A percentile compares a stretch with the other conserved stretches of the same genome.
These are phyloP conservation scores for Conidiobolus incongruus DNA, from an alignment of 371 early-diverging fungal genomes.

Conservation along the genomic window DNA sequence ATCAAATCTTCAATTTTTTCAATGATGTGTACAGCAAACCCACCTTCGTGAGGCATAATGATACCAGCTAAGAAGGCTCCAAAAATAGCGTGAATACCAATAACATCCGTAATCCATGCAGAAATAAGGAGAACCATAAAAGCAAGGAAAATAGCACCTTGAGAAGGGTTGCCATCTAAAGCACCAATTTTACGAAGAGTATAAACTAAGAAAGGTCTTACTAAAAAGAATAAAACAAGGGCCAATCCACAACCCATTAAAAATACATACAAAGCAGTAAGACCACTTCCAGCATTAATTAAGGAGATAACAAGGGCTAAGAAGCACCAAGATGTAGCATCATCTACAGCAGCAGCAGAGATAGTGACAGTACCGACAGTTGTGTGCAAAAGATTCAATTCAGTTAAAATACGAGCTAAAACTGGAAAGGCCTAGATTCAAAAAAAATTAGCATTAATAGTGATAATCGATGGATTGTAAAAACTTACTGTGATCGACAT, in stretches of 20 bases:
- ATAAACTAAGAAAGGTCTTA: conserved; percentile 24
- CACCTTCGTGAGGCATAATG: conserved; percentile 67
- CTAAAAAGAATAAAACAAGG: conserved; percentile 24
- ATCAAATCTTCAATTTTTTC: conserved; percentile 84
- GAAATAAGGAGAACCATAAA: conserved; percentile 31
- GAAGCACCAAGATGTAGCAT: conserved; percentile 65
- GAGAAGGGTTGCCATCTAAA: conserved; percentile 29
- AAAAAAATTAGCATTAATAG: neutral
- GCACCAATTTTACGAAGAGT: conserved; percentile 20
- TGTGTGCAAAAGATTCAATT: conserved; percentile 55
- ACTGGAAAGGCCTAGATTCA: conserved; percentile 56
- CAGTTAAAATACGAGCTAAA: conserved; percentile 76
- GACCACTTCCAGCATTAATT: conserved; percentile 28
- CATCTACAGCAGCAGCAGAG: conserved; percentile 71
- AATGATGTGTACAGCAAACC: conserved; percentile 62
- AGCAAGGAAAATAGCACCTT: conserved; percentile 34
- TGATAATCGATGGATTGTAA: neutral
- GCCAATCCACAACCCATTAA: conserved; percentile 31
- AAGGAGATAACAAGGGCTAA: conserved; percentile 63
- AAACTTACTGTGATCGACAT: conserved; percentile 67
- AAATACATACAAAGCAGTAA: conserved; percentile 47
- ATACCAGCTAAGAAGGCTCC: conserved; percentile 79
- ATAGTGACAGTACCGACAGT: conserved; percentile 57
- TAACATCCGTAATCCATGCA: conserved; percentile 61
- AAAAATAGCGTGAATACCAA: conserved; percentile 82